Evolutionary conservation across 192 early-diverging fungal species (phyloP), one percentile per base, ranked within the genome.

Genomic region (Borealophlyctis nickersoniae): DNA sequence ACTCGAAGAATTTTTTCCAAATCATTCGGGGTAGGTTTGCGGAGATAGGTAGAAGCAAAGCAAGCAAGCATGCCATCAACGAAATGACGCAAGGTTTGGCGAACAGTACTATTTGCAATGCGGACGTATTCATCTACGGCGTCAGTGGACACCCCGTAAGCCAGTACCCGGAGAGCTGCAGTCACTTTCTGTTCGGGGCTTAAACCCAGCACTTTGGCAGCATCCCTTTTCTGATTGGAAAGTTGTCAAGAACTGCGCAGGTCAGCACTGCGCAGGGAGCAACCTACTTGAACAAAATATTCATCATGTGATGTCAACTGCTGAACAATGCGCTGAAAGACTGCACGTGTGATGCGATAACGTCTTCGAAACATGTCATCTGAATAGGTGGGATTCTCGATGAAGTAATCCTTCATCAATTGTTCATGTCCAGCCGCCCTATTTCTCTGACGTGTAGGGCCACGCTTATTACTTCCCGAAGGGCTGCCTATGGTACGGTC

Each of bases 21-120:
- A 16, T 62, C 60, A 4, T 51, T 33, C 66, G 4, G 50, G 73
- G 51, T 74, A 70, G 7, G 75, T 72, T 1, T 58, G 19, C 48
- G 60, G 9, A 62, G 45, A 30, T 56, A 62, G 0, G 54, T 49
- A n/a, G 23, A 26, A 11, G 23, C 60, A n/a, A 56, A 62, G n/a
- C 23, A 4, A 14, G 4, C 32, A 4, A 0, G 5, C 29, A 58
- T 76, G n/a, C 73, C 70, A 7, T 61, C 69, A 14, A 53, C 62
- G 39, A 81, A 77, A 24, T 66, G 77, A 30, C 9, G 9, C 55
- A 80, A 22, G 72, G 73, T 61, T 49, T 81, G 36, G 35, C 73
- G 14, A 56, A 67, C 24, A 48, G 74, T 63, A 56, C 79, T 23
- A 70, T 77, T 22, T 59, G 64, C 50, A 55, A 68, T 35, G 34